Percentiles rank a stretch among this genome's conserved stretches.
These are phyloP conservation scores for Dissophora globulifera DNA, from an alignment of 192 early-diverging fungal genomes.

Conservation along the genomic window DNA sequence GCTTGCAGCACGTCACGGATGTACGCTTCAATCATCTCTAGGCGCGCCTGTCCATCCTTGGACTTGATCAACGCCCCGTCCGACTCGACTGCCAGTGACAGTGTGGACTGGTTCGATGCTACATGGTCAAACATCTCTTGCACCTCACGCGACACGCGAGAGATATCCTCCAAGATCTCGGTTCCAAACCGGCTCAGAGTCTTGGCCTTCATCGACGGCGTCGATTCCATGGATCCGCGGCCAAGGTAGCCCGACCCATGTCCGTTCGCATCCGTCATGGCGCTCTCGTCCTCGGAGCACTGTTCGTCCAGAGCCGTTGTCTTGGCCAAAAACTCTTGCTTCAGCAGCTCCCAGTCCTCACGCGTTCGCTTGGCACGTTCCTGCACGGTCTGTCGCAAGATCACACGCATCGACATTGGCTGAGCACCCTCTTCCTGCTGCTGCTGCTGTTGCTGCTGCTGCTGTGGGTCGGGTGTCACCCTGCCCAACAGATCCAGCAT, in stretches of 20 bases:
- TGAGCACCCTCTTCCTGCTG: neutral
- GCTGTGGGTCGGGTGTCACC: no score
- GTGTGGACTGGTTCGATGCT: conserved; percentile 14
- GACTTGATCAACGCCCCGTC: conserved; percentile 38
- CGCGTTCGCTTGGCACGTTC: conserved; percentile 43
- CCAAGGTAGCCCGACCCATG: neutral
- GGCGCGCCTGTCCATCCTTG: conserved; percentile 25
- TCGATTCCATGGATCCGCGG: conserved; percentile 5
- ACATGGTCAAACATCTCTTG: conserved; percentile 45
- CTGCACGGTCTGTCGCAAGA: conserved; percentile 43
- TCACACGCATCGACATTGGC: conserved; percentile 38
- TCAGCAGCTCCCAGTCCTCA: conserved; percentile 52
- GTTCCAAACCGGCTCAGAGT: conserved; percentile 34
- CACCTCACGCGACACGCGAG: conserved; percentile 32
- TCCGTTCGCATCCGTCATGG: neutral
- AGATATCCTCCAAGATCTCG: conserved; percentile 46
- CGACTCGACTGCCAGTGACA: conserved; percentile 31
- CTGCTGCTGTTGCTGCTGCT: no score
- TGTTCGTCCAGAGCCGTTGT: conserved; percentile 16
- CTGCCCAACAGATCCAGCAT: conserved; percentile 14
- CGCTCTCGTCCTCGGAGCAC: conserved; percentile 9
- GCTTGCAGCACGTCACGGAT: conserved; percentile 30
- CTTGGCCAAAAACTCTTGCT: conserved; percentile 48
- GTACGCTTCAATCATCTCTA: conserved; percentile 28
- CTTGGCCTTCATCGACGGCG: conserved; percentile 28